Percentiles rank a stretch among this genome's conserved stretches.
phyloP scores from a whole-genome alignment of 495 filamentous ascomycete species.

The Penicillium cataractarum region DNA sequence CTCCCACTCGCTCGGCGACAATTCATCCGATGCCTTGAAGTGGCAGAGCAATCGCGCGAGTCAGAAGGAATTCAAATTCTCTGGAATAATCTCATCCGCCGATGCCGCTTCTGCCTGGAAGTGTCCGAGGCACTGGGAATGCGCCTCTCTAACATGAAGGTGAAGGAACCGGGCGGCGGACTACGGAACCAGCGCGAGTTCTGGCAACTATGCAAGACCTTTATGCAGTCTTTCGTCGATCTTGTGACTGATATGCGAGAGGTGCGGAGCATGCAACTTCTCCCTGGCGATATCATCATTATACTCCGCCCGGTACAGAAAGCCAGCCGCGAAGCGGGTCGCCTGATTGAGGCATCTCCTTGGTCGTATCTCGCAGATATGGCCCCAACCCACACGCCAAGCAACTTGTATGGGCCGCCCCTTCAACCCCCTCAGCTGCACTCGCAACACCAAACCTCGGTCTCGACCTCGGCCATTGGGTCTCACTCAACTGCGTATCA shows the following conservation, averaged over 20 bases:
- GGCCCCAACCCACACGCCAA: slow-evolving; percentile 30
- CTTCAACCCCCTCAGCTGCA: slow-evolving; percentile 41
- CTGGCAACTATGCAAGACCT: slow-evolving; percentile 79
- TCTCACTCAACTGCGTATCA: slow-evolving; percentile 32
- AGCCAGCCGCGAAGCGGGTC: slow-evolving; percentile 72
- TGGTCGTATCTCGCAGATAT: slow-evolving; percentile 64
- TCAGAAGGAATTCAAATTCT: slow-evolving; percentile 59
- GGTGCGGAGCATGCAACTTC: slow-evolving; percentile 62
- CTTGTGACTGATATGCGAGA: slow-evolving; percentile 73
- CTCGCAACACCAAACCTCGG: slow-evolving; percentile 38
- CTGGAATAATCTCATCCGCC: slow-evolving; percentile 70
- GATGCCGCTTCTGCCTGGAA: slow-evolving; percentile 64
- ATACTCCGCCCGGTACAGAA: slow-evolving; percentile 77
- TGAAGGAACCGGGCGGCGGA: slow-evolving; percentile 73
- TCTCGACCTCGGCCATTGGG: slow-evolving; percentile 33
- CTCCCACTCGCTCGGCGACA: slow-evolving; percentile 67
- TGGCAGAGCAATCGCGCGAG: slow-evolving; percentile 47
- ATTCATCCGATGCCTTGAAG: slow-evolving; percentile 56
- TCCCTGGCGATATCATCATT: slow-evolving; percentile 68
- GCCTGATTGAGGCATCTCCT: slow-evolving; percentile 73
- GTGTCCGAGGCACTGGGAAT: slow-evolving; percentile 69
- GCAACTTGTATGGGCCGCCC: slow-evolving; percentile 45
- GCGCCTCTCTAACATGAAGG: slow-evolving; percentile 75
- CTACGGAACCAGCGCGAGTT: slow-evolving; percentile 76
- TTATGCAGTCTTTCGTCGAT: slow-evolving; percentile 76